phyloP scores from a whole-genome alignment of 2,329 filamentous ascomycete species.

The Canariomyces notabilis region DNA sequence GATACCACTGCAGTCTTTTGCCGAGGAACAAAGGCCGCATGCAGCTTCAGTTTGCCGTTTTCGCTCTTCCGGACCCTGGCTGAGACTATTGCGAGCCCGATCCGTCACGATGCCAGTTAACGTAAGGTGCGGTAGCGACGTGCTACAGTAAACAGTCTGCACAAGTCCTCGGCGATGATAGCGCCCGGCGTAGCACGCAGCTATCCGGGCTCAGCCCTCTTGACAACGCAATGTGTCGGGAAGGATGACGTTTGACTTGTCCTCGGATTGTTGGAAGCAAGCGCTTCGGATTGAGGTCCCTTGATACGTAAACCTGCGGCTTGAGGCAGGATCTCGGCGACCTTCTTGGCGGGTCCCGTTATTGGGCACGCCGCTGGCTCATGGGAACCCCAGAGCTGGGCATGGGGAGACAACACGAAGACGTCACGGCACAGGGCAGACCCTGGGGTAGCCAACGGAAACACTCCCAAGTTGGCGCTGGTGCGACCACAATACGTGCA shows the following conservation, averaged over 20 bases:
- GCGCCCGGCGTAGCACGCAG: too few relatives aligned
- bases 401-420: neutral
- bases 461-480: slow-evolving; percentile 1
- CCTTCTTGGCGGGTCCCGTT: slow-evolving; percentile 8
- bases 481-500: neutral
- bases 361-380: slow-evolving; percentile 13
- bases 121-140: too few relatives aligned
- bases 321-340: slow-evolving; percentile 11
- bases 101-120: too few relatives aligned
- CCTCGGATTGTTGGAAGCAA: slow-evolving; percentile 7
- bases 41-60: slow-evolving; percentile 15
- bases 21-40: slow-evolving; percentile 6
- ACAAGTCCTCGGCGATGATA: neutral
- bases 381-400: neutral
- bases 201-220: slow-evolving; percentile 1
- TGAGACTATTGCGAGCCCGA: slow-evolving; percentile 16
- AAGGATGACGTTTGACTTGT: neutral
- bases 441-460: slow-evolving; percentile 18
- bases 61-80: slow-evolving; percentile 13
- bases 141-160: too few relatives aligned
- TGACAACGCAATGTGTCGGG: neutral
- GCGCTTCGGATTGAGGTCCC: neutral
- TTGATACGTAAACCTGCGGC: too few relatives aligned
- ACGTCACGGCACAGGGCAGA: slow-evolving; percentile 21
- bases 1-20: neutral